Evolutionary conservation across 257 asterid species (phyloP).

Genomic region (Scutellaria galericulata): DNA sequence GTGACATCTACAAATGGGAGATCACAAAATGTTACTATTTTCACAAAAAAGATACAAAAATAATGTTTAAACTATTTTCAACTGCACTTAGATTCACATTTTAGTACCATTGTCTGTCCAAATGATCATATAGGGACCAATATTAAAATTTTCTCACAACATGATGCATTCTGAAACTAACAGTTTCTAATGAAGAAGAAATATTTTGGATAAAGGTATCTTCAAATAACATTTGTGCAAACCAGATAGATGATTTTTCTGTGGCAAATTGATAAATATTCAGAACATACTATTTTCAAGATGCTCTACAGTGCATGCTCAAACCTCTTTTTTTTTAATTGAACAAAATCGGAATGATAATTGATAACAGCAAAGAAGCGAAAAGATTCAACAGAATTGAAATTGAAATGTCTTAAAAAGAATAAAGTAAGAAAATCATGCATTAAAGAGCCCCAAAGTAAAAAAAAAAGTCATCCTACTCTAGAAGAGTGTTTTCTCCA

Average conservation of each 20-base stretch:
- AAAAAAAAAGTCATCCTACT: not conserved
- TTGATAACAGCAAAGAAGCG: conserved; percentile 2
- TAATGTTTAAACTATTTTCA: too few relatives aligned
- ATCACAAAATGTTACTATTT: too few relatives aligned
- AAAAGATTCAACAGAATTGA: conserved; percentile 22
- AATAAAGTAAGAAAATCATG: conserved; percentile 13
- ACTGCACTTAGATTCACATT: too few relatives aligned
- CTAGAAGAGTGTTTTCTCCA: not conserved
- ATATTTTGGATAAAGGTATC: conserved; percentile 91
- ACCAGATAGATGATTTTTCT: conserved; percentile 97
- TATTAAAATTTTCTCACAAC: conserved; percentile 48
- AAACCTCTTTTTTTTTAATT: not conserved
- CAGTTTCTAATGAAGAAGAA: too few relatives aligned
- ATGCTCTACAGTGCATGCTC: conserved; percentile 8
- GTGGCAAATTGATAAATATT: conserved; percentile 38
- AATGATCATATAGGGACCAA: too few relatives aligned
- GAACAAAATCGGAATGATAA: not conserved
- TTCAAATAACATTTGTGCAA: conserved; percentile 75
- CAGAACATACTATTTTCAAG: conserved; percentile 33
- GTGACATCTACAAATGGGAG: too few relatives aligned
- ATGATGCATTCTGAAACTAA: conserved; percentile 57
- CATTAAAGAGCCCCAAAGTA: not conserved
- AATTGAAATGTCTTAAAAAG: not conserved
- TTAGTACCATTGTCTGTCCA: too few relatives aligned
- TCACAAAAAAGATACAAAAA: too few relatives aligned